phyloP scores from a whole-genome alignment of 352 stramenopile genomes.

The Phytopythium kandeliae region DNA sequence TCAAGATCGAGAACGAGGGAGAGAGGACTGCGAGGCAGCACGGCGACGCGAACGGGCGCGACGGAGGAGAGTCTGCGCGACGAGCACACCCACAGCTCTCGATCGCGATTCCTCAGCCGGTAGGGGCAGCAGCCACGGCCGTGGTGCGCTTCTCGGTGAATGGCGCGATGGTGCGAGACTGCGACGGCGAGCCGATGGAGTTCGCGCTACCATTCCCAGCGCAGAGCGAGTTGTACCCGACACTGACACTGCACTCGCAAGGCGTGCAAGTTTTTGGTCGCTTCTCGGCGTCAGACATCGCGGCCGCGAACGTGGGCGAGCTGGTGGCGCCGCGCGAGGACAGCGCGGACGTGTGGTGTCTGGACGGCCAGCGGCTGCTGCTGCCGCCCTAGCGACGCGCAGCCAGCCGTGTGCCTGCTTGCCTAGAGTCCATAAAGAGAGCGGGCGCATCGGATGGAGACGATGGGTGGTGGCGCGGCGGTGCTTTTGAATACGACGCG shows the following conservation, averaged over 20 bases:
- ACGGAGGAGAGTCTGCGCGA: neutral
- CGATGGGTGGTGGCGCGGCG: too few relatives aligned
- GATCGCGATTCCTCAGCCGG: neutral
- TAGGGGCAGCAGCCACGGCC: conserved; percentile 19
- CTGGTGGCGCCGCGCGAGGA: conserved; percentile 24
- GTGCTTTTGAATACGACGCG: neutral
- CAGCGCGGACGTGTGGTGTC: conserved; percentile 55
- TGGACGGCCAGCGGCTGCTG: conserved; percentile 46
- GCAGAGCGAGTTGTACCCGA: conserved; percentile 71
- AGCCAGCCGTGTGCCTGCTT: neutral
- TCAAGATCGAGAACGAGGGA: conserved; percentile 43
- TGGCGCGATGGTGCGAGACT: conserved; percentile 52
- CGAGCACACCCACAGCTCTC: conserved; percentile 6
- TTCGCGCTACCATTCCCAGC: conserved; percentile 55
- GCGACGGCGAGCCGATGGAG: conserved; percentile 43
- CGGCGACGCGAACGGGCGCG: conserved; percentile 5
- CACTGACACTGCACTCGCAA: conserved; percentile 79
- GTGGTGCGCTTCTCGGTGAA: conserved; percentile 73
- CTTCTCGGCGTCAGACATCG: conserved; percentile 74
- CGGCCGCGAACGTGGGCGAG: conserved; percentile 37
- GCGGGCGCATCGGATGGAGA: neutral
- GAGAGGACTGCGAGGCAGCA: conserved; percentile 8
- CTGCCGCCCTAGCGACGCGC: conserved; percentile 4
- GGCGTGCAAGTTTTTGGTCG: conserved; percentile 70
- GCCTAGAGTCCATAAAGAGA: neutral